These are phyloP conservation scores for Chaetomiaceae sp. DNA, from an alignment of 2,329 filamentous ascomycete species.

Conservation along the genomic window DNA sequence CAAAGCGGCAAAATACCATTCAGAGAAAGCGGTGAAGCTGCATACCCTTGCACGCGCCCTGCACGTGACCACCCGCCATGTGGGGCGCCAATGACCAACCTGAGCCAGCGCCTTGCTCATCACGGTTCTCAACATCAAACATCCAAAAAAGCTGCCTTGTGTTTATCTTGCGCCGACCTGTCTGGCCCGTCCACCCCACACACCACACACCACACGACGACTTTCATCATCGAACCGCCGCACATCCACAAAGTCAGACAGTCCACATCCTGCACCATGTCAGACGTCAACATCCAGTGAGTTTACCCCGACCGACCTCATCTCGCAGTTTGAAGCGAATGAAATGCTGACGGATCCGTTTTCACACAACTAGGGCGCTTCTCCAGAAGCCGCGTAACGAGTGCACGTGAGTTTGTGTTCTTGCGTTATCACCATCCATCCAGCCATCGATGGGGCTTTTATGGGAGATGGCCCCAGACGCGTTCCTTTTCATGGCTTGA, in stretches of 20 bases:
- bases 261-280: conserved; percentile 43
- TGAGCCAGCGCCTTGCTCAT: not conserved
- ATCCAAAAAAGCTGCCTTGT: not conserved
- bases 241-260: not conserved
- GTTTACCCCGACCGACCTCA: conserved; percentile 26
- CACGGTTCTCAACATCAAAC: conserved; percentile 14
- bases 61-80: conserved; percentile 6
- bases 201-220: too few relatives aligned
- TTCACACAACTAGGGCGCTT: conserved; percentile 20
- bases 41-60: too few relatives aligned
- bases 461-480: too few relatives aligned
- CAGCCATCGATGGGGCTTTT: too few relatives aligned
- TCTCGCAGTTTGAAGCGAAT: conserved; percentile 7
- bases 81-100: not conserved
- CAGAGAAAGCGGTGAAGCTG: too few relatives aligned
- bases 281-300: conserved; percentile 69
- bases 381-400: conserved; percentile 26
- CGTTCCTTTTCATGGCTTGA: too few relatives aligned
- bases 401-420: conserved; percentile 24
- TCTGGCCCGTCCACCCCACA: too few relatives aligned
- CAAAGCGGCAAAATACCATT: too few relatives aligned
- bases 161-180: too few relatives aligned
- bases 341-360: conserved; percentile 20
- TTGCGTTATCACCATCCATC: too few relatives aligned
- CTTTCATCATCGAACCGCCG: too few relatives aligned